Conservation (phyloP, 805 yeast species). For the Hanseniaspora lachancei region DNA sequence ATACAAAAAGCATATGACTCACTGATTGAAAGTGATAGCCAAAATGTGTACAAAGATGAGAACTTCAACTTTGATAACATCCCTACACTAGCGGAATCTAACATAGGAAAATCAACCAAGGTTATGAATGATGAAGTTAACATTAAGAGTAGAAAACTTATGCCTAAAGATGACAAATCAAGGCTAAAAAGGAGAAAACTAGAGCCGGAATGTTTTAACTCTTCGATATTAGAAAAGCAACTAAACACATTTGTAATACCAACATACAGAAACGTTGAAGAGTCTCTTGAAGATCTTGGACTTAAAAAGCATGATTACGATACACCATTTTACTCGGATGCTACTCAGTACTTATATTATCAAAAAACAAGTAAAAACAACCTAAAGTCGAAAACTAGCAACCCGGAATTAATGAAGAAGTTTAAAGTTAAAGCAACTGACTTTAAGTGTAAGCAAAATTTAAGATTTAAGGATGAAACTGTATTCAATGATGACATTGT, state of each 20-base stretch:
- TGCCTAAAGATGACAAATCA: too few species aligned
- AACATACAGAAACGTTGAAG: constrained; percentile 27
- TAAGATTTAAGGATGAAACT: constrained; percentile 19
- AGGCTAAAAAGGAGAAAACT: background rate
- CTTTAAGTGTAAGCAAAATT: background rate
- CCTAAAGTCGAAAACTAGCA: background rate
- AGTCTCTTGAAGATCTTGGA: constrained; percentile 37
- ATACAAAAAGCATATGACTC: constrained; percentile 27
- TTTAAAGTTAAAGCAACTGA: background rate
- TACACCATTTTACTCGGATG: constrained; percentile 51
- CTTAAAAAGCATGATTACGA: constrained; percentile 40
- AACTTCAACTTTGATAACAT: background rate
- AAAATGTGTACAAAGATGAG: background rate
- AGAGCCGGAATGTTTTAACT: background rate
- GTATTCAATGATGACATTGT: constrained; percentile 4
- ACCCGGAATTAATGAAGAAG: background rate
- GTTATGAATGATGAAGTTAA: background rate
- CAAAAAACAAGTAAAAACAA: constrained; percentile 12
- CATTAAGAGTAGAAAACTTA: background rate
- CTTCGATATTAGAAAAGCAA: background rate
- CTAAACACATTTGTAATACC: constrained; percentile 3
- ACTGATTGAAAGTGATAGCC: constrained; percentile 18
- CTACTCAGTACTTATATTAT: constrained; percentile 38
- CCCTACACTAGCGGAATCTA: constrained; percentile 14
- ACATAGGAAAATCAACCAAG: constrained; percentile 14